Evolutionary conservation across 2,329 filamentous ascomycete genomes (phyloP).

Genomic region (Thielaviopsis punctulata): DNA sequence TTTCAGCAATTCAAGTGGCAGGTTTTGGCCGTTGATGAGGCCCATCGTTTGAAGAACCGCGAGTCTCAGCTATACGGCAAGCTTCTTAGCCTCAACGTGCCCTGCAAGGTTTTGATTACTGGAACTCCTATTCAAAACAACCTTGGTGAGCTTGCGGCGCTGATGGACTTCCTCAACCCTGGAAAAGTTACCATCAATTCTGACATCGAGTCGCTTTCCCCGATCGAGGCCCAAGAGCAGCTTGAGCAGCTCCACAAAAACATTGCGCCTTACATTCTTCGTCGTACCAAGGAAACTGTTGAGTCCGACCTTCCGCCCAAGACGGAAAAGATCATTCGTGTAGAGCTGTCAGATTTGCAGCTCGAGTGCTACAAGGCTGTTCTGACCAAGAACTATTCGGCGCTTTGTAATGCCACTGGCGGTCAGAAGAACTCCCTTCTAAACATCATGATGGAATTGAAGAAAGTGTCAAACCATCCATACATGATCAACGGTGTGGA

Average conservation of each 20-base stretch:
- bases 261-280: constrained; percentile 87
- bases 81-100: constrained; percentile 70
- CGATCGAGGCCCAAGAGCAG: constrained; percentile 70
- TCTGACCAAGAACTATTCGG: constrained; percentile 86
- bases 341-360: constrained; percentile 90
- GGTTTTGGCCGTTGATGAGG: constrained; percentile 88
- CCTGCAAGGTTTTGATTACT: constrained; percentile 82
- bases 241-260: constrained; percentile 68
- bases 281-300: constrained; percentile 91
- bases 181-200: constrained; percentile 82
- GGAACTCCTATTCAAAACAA: constrained; percentile 98
- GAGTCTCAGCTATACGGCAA: constrained; percentile 86
- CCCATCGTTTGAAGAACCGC: constrained; percentile 88
- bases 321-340: constrained; percentile 96
- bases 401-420: constrained; percentile 73
- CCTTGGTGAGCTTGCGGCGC: constrained; percentile 72
- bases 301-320: constrained; percentile 93
- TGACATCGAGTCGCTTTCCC: constrained; percentile 64
- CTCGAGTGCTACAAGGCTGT: constrained; percentile 99
- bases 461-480: constrained; percentile 97
- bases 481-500: constrained; percentile 96
- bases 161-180: constrained; percentile 96
- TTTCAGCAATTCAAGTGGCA: constrained; percentile 92
- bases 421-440: constrained; percentile 89
- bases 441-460: constrained; percentile 99